Percentiles rank a stretch among this genome's conserved stretches.
Conservation (phyloP, 2,329 filamentous ascomycete species). For the Exophiala mesophila region DNA sequence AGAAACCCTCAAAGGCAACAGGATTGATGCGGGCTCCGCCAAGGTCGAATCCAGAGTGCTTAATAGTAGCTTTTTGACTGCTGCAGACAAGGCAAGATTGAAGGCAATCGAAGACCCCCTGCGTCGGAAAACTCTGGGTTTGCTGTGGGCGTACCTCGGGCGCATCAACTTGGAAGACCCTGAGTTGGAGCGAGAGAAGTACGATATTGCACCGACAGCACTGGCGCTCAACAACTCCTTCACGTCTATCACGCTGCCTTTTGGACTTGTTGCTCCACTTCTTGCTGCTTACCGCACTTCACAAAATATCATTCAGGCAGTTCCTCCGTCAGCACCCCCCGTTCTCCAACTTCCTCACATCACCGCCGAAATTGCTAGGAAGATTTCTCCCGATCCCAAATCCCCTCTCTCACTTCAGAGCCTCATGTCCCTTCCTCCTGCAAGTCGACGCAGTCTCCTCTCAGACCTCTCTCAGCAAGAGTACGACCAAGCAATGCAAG, state of each 20-base stretch:
- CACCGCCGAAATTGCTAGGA: constrained; percentile 54
- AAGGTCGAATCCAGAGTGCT: constrained; percentile 79
- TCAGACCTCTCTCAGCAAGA: constrained; percentile 65
- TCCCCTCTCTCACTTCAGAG: constrained; percentile 73
- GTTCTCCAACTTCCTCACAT: constrained; percentile 89
- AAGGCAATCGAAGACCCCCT: constrained; percentile 74
- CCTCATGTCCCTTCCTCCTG: constrained; percentile 79
- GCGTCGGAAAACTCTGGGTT: constrained; percentile 77
- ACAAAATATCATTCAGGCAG: constrained; percentile 84
- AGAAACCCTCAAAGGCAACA: constrained; percentile 67
- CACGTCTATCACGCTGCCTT: constrained; percentile 79
- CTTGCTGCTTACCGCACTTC: constrained; percentile 74
- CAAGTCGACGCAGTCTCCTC: constrained; percentile 65
- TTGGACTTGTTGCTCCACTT: constrained; percentile 75
- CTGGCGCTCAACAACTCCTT: constrained; percentile 82
- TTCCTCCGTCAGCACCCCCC: constrained; percentile 76
- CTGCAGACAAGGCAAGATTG: constrained; percentile 71
- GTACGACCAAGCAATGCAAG: constrained; percentile 67
- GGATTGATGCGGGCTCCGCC: constrained; percentile 72
- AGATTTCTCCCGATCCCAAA: constrained; percentile 58
- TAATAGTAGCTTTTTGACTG: constrained; percentile 58
- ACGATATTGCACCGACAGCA: constrained; percentile 81
- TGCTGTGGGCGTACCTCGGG: constrained; percentile 93
- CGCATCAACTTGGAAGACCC: constrained; percentile 78
- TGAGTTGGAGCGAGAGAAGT: constrained; percentile 72